Conservation (phyloP, 2,329 filamentous ascomycete species). For the Trichoderma sp. region DNA sequence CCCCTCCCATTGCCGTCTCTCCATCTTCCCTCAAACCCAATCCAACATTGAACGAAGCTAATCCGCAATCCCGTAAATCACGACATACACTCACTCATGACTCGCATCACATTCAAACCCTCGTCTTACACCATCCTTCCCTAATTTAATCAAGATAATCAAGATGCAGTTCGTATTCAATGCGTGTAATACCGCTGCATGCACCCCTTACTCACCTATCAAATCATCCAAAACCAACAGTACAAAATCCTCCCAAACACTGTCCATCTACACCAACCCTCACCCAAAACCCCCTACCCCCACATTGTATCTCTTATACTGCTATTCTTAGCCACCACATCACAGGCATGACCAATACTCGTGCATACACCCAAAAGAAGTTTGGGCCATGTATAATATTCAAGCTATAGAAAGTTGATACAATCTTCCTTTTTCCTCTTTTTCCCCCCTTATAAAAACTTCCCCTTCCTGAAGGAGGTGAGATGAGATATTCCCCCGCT, state of each 20-base stretch:
- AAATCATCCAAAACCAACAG: background rate
- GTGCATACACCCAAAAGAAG: background rate
- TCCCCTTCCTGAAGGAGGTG: background rate
- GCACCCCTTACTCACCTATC: background rate
- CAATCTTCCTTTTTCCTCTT: background rate
- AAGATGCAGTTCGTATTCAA: background rate
- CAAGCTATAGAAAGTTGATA: background rate
- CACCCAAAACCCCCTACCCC: background rate
- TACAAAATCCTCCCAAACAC: background rate
- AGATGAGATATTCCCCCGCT: background rate
- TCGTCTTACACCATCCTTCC: background rate
- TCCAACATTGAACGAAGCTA: background rate
- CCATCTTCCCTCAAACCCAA: background rate
- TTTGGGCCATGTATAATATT: background rate
- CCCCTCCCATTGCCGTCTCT: background rate
- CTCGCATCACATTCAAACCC: rapidly evolving
- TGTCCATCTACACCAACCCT: background rate
- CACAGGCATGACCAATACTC: background rate
- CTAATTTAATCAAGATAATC: background rate
- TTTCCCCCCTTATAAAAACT: background rate
- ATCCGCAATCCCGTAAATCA: background rate
- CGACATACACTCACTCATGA: background rate
- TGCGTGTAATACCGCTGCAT: background rate
- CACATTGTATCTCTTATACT: background rate
- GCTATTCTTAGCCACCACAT: slow-evolving; percentile 4